Conservation (phyloP, 495 filamentous ascomycete species). For the Xylaria bambusicola region DNA sequence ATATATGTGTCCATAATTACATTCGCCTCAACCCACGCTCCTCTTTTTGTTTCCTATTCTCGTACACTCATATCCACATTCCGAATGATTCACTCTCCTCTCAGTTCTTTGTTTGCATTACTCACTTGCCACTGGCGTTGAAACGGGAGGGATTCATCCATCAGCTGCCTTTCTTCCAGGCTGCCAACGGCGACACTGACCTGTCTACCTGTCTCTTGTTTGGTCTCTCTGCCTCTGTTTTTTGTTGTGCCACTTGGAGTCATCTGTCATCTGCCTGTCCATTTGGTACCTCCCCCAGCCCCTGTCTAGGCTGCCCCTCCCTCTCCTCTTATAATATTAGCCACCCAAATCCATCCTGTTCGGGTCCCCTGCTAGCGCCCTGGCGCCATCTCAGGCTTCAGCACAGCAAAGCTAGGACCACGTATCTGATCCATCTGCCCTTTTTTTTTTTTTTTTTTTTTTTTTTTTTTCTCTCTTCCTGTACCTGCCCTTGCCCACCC, state of each 20-base stretch:
- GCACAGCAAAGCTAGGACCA: conserved; percentile 12
- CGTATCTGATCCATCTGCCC: too few species aligned
- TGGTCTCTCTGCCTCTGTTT: conserved; percentile 13
- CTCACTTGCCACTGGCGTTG: conserved; percentile 34
- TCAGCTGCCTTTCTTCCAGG: conserved; percentile 34
- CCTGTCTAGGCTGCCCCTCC: conserved; percentile 16
- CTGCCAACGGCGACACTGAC: conserved; percentile 24
- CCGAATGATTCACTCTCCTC: conserved; percentile 27
- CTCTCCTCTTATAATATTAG: conserved; percentile 18
- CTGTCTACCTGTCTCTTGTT: conserved; percentile 26
- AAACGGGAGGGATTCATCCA: conserved; percentile 23
- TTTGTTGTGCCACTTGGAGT: conserved; percentile 40
- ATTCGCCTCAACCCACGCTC: neutral
- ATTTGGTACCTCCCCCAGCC: conserved; percentile 13
- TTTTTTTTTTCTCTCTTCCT: too few species aligned
- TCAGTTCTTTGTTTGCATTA: conserved; percentile 36
- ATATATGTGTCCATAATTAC: conserved; percentile 13
- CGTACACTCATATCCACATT: neutral
- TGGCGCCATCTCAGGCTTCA: conserved; percentile 19
- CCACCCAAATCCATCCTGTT: conserved; percentile 10
- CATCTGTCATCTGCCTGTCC: conserved; percentile 39
- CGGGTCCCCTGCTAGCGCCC: conserved; percentile 7
- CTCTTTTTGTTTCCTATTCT: conserved; percentile 5
- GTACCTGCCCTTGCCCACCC: too few species aligned
- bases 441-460: too few species aligned